Conservation (phyloP, 768 basidiomycete species). For the Tulasnella sp. region DNA sequence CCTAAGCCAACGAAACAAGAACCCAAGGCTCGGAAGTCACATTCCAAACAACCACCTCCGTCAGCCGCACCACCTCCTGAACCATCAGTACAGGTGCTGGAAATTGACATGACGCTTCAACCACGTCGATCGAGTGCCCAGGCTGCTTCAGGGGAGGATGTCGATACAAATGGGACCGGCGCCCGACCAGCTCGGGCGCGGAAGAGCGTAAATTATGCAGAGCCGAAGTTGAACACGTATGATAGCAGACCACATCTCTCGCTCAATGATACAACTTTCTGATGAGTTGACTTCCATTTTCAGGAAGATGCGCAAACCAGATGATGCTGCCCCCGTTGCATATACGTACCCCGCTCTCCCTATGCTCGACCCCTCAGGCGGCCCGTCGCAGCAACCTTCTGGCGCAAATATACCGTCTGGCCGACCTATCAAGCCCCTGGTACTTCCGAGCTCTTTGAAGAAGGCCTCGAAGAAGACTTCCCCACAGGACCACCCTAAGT, state of each 20-base stretch:
- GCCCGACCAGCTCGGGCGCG: constrained; percentile 28
- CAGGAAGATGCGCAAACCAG: constrained; percentile 87
- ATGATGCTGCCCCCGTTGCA: constrained; percentile 22
- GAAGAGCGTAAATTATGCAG: constrained; percentile 77
- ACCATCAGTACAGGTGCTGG: constrained; percentile 26
- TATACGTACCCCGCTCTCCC: constrained; percentile 4
- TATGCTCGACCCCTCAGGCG: neutral
- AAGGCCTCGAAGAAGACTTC: neutral
- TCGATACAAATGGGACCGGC: constrained; percentile 33
- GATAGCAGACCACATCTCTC: constrained; percentile 7
- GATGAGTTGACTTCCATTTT: constrained; percentile 2
- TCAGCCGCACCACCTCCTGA: constrained; percentile 33
- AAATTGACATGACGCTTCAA: constrained; percentile 22
- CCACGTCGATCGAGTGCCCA: too few relatives aligned
- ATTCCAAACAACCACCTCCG: constrained; percentile 43
- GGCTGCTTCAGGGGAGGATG: neutral
- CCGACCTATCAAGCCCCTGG: constrained; percentile 7
- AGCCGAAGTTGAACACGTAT: constrained; percentile 81
- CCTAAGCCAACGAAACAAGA: too few relatives aligned
- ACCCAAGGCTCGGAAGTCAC: constrained; percentile 19
- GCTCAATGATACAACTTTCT: neutral
- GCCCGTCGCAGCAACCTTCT: neutral
- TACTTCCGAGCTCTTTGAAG: neutral
- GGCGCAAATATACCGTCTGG: neutral
- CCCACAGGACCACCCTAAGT: neutral